Conservation (phyloP, 2,329 filamentous ascomycete genomes). For the Penicillium polonicum region DNA sequence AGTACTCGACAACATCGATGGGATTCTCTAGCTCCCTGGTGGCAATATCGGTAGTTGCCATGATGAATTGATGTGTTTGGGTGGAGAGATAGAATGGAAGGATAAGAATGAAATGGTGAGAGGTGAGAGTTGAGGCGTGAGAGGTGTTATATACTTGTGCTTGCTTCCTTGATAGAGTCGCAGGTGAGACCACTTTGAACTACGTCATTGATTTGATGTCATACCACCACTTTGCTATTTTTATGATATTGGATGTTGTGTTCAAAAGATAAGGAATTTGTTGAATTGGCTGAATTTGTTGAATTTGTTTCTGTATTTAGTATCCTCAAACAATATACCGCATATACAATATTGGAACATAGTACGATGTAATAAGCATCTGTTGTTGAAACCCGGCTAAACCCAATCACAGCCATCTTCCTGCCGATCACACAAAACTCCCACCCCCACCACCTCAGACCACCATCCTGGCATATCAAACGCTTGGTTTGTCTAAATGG, state of each 20-base stretch:
- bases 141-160: neutral
- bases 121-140: neutral
- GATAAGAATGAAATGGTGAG: neutral
- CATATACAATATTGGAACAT: no score
- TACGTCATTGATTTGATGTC: constrained; percentile 31
- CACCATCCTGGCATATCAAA: constrained; percentile 6
- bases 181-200: constrained; percentile 4
- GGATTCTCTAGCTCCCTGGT: constrained; percentile 46
- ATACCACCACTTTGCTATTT: constrained; percentile 13
- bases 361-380: neutral
- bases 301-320: no score
- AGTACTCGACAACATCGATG: constrained; percentile 49
- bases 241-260: neutral
- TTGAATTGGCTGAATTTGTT: no score
- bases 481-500: constrained; percentile 10
- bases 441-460: constrained; percentile 4
- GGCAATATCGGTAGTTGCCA: constrained; percentile 44
- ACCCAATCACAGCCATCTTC: constrained; percentile 11
- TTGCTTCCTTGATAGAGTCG: neutral
- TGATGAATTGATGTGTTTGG: constrained; percentile 6
- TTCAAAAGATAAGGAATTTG: no score
- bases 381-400: constrained; percentile 13
- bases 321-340: no score
- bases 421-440: constrained; percentile 23
- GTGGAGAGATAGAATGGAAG: neutral